Evolutionary conservation across 208 protist genomes (phyloP).

Genomic region (Naegleria gruberi): DNA sequence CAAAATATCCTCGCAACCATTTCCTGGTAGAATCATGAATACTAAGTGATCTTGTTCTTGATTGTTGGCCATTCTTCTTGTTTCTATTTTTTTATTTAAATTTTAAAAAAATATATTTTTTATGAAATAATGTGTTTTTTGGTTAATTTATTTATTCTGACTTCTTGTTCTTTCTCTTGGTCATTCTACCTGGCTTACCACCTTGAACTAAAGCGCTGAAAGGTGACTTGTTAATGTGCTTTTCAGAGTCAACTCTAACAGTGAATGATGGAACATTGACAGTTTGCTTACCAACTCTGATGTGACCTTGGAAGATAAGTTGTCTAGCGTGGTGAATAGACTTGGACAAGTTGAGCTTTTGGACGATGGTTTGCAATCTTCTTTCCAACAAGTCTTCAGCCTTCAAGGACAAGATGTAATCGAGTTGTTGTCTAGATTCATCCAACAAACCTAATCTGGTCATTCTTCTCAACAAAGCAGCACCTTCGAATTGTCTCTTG

Average conservation of each 20-base stretch:
- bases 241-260: constrained; percentile 94
- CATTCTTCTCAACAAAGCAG: constrained; percentile 96
- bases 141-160: too few relatives aligned
- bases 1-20: neutral
- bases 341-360: constrained; percentile 95
- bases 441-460: constrained; percentile 95
- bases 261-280: constrained; percentile 98
- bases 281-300: constrained; percentile 98
- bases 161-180: constrained; percentile 64
- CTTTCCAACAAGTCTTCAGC: constrained; percentile 98
- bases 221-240: constrained; percentile 96
- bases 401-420: constrained; percentile 99
- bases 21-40: neutral
- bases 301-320: constrained; percentile 98
- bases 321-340: constrained; percentile 99
- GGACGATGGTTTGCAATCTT: constrained; percentile 98
- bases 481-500: constrained; percentile 92
- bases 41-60: constrained; percentile 1
- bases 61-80: too few relatives aligned
- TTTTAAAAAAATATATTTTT: too few relatives aligned
- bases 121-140: too few relatives aligned
- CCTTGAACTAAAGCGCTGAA: constrained; percentile 83
- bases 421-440: constrained; percentile 96
- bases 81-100: too few relatives aligned
- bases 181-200: constrained; percentile 88